These are phyloP conservation scores for Kurtzmaniella quercitrusa DNA, from an alignment of 1,139 yeast species.

Conservation along the genomic window DNA sequence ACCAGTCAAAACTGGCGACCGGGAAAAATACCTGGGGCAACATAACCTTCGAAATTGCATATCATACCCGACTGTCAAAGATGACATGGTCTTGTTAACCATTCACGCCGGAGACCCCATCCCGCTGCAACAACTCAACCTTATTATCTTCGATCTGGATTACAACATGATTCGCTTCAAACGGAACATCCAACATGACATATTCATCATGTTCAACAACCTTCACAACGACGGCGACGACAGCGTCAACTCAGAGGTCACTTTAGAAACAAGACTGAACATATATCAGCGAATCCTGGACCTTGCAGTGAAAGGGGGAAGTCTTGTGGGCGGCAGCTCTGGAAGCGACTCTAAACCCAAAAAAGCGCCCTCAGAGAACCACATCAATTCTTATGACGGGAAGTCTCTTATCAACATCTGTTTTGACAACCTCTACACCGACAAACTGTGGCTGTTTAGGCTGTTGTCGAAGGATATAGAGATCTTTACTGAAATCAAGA, in stretches of 20 bases:
- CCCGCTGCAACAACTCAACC: conserved; percentile 32
- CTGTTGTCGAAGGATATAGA: conserved; percentile 31
- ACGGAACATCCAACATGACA: conserved; percentile 25
- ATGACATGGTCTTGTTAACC: conserved; percentile 34
- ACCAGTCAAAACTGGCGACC: conserved; percentile 19
- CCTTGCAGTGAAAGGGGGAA: conserved; percentile 4
- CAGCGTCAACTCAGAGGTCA: neutral
- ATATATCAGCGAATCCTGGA: conserved; percentile 4
- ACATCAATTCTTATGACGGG: conserved; percentile 21
- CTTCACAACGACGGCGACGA: conserved; percentile 19
- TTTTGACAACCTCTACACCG: conserved; percentile 40
- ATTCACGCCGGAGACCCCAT: conserved; percentile 27
- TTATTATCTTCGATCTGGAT: conserved; percentile 36
- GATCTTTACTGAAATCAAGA: conserved; percentile 32
- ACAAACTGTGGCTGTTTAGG: conserved; percentile 41
- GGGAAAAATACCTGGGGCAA: conserved; percentile 21
- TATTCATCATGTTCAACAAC: conserved; percentile 34
- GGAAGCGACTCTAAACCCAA: neutral
- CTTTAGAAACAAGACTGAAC: conserved; percentile 2
- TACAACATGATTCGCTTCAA: conserved; percentile 31
- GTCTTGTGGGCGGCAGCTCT: neutral
- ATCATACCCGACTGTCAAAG: conserved; percentile 32
- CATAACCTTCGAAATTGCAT: conserved; percentile 32
- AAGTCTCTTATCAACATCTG: conserved; percentile 34
- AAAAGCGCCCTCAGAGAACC: neutral